phyloP scores from a whole-genome alignment of 495 filamentous ascomycete species.

The Halenospora varia region DNA sequence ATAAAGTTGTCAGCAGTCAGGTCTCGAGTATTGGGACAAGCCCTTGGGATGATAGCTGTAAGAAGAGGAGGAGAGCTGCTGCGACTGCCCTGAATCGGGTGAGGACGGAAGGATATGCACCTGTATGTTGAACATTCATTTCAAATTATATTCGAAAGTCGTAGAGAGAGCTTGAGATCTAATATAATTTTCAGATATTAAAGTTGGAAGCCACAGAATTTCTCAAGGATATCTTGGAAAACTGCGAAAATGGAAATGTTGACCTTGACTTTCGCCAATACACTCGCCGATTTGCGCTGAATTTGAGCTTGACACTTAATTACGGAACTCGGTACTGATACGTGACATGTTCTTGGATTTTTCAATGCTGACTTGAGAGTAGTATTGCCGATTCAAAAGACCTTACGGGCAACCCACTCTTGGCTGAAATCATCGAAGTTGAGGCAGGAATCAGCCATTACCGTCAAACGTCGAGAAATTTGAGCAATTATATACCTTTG shows the following conservation, averaged over 20 bases:
- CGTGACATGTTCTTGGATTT: slow-evolving; percentile 39
- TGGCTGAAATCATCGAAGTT: slow-evolving; percentile 58
- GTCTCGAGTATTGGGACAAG: slow-evolving; percentile 62
- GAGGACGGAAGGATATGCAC: slow-evolving; percentile 51
- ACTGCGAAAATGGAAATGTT: slow-evolving; percentile 43
- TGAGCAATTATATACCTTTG: slow-evolving; percentile 59
- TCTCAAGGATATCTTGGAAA: slow-evolving; percentile 51
- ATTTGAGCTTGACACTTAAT: slow-evolving; percentile 54
- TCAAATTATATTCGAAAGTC: not conserved
- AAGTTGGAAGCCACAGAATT: slow-evolving; percentile 47
- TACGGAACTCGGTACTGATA: slow-evolving; percentile 55
- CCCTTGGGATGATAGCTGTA: slow-evolving; percentile 55
- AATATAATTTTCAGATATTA: not conserved
- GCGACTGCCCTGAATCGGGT: slow-evolving; percentile 57
- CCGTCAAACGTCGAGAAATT: slow-evolving; percentile 55
- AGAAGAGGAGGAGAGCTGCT: slow-evolving; percentile 55
- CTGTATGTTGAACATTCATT: slow-evolving; percentile 52
- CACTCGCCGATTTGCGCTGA: slow-evolving; percentile 54
- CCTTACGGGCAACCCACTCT: slow-evolving; percentile 26
- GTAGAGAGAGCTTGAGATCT: not conserved
- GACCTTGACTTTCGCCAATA: slow-evolving; percentile 55
- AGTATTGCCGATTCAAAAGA: not conserved
- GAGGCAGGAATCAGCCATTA: slow-evolving; percentile 55
- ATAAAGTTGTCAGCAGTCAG: slow-evolving; percentile 53
- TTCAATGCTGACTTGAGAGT: not conserved